Base-by-base conservation (phyloP, 2,329 filamentous ascomycete species). In the Colletotrichum cereale region DNA sequence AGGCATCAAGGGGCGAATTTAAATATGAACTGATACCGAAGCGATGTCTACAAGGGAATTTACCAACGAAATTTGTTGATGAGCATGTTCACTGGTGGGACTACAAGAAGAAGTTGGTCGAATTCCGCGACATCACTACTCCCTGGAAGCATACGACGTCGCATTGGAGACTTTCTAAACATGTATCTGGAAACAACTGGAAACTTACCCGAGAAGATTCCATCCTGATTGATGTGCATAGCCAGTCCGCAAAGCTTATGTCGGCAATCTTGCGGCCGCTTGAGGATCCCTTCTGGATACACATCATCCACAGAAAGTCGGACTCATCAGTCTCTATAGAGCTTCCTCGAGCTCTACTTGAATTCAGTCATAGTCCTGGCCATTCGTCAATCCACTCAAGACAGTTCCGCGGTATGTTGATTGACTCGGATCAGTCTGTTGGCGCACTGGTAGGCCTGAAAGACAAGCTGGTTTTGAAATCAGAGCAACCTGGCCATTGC, bases 31-130 rank as follows among this genome's bases (percentile, higher is more conserved):
- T 68, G 18, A 12, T 68, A 8, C 60, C 66, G 2, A 47, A n/a
- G 5, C 36, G 40, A 3, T 40, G 31, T 18, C 34, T 64, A 2
- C 18, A 1, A 6, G 40, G 31, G 5, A 34, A 7, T 1, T 11
- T 68, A 81, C 85, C 86, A 0, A 11, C 69, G 0, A 56, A 73
- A 0, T 83, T 88, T 8, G 73, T 85, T 1, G 55, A 82, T 1
- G 73, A 82, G 0, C 84, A 80, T 63, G 78, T 81, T 0, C 86
- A 89, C 66, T 89, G 87, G 87, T 82, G 85, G 55, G 74, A 84
- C 29, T 4, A 77, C 1, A 53, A 73, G 0, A 74, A 63, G 0
- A 73, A 74, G 0, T 61, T 34, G 0, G 50, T 86, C 5, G 79
- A 84, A 36, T 82, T 85, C 16, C 77, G 81, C 2, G 71, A 77